phyloP scores from a whole-genome alignment of 495 filamentous ascomycete species.

The Annulohypoxylon nitens region DNA sequence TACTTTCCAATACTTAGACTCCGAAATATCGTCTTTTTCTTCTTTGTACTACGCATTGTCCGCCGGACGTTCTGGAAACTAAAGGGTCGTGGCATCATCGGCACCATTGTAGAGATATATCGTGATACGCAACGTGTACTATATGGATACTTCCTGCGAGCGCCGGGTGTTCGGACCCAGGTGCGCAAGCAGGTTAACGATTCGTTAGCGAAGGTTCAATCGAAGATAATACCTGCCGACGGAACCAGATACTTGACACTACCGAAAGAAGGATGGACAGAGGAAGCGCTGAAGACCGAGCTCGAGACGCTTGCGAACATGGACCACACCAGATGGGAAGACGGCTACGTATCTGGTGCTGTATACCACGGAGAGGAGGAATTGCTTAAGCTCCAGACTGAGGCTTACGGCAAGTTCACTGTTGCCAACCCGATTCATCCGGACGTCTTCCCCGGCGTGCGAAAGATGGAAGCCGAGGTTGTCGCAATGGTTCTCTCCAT shows the following conservation, averaged over 20 bases:
- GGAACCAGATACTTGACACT: conserved; percentile 80
- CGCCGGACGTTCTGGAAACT: conserved; percentile 85
- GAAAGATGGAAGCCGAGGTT: conserved; percentile 99
- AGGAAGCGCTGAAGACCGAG: conserved; percentile 83
- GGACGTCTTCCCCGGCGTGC: conserved; percentile 96
- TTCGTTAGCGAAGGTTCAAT: conserved; percentile 78
- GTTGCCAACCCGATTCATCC: conserved; percentile 99
- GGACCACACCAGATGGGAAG: conserved; percentile 97
- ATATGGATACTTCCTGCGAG: conserved; percentile 87
- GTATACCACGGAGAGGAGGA: conserved; percentile 96
- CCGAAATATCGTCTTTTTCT: conserved; percentile 88
- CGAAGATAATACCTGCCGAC: conserved; percentile 81
- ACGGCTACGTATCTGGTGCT: conserved; percentile 92
- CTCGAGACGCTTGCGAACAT: conserved; percentile 81
- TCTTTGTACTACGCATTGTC: conserved; percentile 89
- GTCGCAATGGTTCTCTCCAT: conserved; percentile 94
- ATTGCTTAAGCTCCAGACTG: conserved; percentile 84
- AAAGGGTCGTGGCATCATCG: conserved; percentile 88
- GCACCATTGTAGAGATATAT: conserved; percentile 80
- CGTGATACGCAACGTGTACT: conserved; percentile 73
- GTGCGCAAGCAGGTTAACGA: conserved; percentile 86
- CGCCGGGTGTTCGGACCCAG: conserved; percentile 84
- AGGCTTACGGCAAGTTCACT: conserved; percentile 92
- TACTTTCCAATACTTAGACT: conserved; percentile 64
- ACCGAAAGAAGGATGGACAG: conserved; percentile 87